Base-by-base conservation (phyloP, 2,329 filamentous ascomycete genomes). In the Botryotinia globosa region DNA sequence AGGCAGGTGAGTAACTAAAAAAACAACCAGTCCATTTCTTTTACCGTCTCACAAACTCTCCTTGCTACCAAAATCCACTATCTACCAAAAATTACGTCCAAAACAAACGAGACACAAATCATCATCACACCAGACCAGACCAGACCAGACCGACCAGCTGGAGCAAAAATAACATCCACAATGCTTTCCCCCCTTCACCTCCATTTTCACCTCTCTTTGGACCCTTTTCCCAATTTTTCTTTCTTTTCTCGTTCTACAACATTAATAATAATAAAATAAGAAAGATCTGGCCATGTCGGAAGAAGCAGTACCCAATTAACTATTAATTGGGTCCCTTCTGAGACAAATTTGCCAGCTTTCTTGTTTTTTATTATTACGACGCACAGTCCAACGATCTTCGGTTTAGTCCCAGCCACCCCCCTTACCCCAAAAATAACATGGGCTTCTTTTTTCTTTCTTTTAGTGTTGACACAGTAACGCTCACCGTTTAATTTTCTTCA, bases 1-100 rank as follows among this genome's bases (percentile, higher is more conserved):
- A 77, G 83, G 82, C 82, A 85, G 84, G 87, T 89, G 79, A 83
- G 87, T 85, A 45, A 64, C 51, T 61, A 42, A 42, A 42, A 29
- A 25, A 51, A 51, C 59, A 65, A 16, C 7, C 48, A 44, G 37
- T 69, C n/a, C 39, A 48, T 66, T 56, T 69, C 37, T 72, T 71
- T 63, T 58, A 18, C 14, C 37, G 20, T 22, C 29, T 25, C 22
- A 3, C 14, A 51, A 44, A 64, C 20, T 12, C 20, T 29, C 44
- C n/a, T 25, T 37, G 34, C 44, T 51, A 25, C 56, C 61, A 71
- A 22, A 67, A 67, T 67, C 48, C 64, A 56, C 64, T 56, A 7
- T 56, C 34, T 2, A 67, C 6, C 37, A 25, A 32, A 22, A 39
- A 39, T 20, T 6, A 10, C 14, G 18, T 9, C 39, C n/a, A 44